phyloP scores from a whole-genome alignment of 2,329 filamentous ascomycete genomes.

The Alternaria conjuncta region DNA sequence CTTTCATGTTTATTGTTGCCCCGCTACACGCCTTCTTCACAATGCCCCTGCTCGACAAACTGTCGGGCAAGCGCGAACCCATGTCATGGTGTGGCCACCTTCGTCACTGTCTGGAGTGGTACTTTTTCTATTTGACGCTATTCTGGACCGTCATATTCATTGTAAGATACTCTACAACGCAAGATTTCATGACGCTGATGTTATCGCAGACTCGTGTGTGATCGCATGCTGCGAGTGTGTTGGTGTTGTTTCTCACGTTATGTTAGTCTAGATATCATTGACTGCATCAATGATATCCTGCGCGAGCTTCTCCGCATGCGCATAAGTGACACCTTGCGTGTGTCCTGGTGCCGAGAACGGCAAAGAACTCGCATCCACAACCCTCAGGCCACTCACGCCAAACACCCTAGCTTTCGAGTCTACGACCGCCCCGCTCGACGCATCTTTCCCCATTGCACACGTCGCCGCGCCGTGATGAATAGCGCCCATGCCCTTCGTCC shows the following conservation, averaged over 20 bases:
- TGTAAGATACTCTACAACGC: neutral
- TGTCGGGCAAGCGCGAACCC: neutral
- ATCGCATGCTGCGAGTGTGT: neutral
- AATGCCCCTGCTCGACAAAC: neutral
- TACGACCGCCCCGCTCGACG: constrained; percentile 1
- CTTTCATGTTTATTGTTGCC: neutral
- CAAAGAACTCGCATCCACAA: constrained; percentile 7
- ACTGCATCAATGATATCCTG: constrained; percentile 9
- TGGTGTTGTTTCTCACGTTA: neutral
- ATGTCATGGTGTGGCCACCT: neutral
- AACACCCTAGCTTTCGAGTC: constrained; percentile 11
- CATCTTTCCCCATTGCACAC: constrained; percentile 2
- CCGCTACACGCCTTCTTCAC: neutral
- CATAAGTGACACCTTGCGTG: constrained; percentile 9
- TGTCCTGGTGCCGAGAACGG: constrained; percentile 8
- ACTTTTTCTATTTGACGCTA: neutral
- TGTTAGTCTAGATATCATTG: neutral
- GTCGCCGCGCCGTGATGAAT: constrained; percentile 8
- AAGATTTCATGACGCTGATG: neutral
- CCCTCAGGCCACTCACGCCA: constrained; percentile 9
- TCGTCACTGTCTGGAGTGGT: neutral
- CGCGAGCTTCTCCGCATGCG: constrained; percentile 8
- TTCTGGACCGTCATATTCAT: neutral
- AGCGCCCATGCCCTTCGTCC: constrained; percentile 4
- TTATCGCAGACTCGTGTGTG: neutral